Conservation (phyloP, 2,329 filamentous ascomycete genomes). For the Aspergillus sp. region DNA sequence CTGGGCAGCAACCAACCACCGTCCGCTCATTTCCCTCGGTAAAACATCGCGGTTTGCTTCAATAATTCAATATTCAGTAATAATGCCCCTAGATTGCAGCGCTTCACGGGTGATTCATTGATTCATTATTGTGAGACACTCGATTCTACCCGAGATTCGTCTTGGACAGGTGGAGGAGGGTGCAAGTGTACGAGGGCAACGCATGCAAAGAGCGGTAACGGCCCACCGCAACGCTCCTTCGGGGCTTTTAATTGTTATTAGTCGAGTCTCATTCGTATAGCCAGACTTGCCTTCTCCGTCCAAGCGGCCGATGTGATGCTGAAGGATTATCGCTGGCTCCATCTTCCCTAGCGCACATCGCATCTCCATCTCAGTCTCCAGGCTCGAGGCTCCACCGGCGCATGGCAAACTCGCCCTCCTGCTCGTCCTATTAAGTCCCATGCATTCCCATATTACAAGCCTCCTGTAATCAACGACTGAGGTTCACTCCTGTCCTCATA, state of each 20-base stretch:
- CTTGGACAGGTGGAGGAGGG: no score
- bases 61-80: not conserved
- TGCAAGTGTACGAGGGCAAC: no score
- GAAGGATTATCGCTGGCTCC: not conserved
- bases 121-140: not conserved
- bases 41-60: not conserved
- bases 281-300: not conserved
- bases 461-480: not conserved
- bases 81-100: not conserved
- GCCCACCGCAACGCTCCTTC: constrained; percentile 17
- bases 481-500: not conserved
- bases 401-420: constrained; percentile 15
- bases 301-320: not conserved
- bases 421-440: constrained; percentile 3
- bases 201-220: constrained; percentile 8
- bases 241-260: constrained; percentile 19
- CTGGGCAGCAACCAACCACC: no score
- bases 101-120: no score
- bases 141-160: not conserved
- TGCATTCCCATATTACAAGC: constrained; percentile 4
- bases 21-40: not conserved
- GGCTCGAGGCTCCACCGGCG: constrained; percentile 12
- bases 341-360: constrained; percentile 7
- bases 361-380: not conserved
- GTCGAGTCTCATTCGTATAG: constrained; percentile 10